Conservation (phyloP, 495 filamentous ascomycete genomes). For the Trichodelitschia bisporula region DNA sequence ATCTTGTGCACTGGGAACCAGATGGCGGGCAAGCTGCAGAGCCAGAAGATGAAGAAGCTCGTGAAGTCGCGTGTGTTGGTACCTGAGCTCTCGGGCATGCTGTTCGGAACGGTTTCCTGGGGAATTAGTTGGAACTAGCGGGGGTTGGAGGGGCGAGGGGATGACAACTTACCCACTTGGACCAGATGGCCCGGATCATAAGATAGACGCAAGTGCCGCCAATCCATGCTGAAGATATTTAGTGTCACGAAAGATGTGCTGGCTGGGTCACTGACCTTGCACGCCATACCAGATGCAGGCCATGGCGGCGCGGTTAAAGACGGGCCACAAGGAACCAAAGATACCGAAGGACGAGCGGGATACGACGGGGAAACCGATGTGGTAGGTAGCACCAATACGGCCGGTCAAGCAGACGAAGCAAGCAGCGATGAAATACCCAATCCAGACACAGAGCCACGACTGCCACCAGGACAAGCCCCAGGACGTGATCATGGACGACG, state of each 20-base stretch:
- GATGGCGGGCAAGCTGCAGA: conserved; percentile 23
- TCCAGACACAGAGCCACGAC: conserved; percentile 51
- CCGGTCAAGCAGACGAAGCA: conserved; percentile 54
- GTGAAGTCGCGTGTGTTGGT: conserved; percentile 49
- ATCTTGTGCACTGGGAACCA: conserved; percentile 56
- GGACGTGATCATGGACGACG: conserved; percentile 50
- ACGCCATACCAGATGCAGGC: conserved; percentile 73
- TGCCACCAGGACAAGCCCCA: conserved; percentile 94
- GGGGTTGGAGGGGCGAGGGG: no score
- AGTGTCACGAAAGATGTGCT: conserved; percentile 1
- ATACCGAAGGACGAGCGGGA: conserved; percentile 16
- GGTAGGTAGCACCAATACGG: conserved; percentile 31
- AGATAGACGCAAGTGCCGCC: conserved; percentile 13
- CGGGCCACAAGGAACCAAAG: conserved; percentile 45
- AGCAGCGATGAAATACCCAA: conserved; percentile 58
- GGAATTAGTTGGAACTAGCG: no score
- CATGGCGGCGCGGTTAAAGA: conserved; percentile 73
- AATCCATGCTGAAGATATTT: conserved; percentile 5
- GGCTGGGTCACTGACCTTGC: conserved; percentile 29
- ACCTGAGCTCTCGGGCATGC: conserved; percentile 35
- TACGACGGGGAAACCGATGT: conserved; percentile 18
- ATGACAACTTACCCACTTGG: conserved; percentile 8
- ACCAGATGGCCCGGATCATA: conserved; percentile 16
- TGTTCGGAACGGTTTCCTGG: conserved; percentile 33
- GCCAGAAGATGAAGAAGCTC: conserved; percentile 26